Percentiles rank a stretch among this genome's conserved stretches.
Conservation (phyloP, 1,284 basidiomycete species). For the Malassezia sp. region DNA sequence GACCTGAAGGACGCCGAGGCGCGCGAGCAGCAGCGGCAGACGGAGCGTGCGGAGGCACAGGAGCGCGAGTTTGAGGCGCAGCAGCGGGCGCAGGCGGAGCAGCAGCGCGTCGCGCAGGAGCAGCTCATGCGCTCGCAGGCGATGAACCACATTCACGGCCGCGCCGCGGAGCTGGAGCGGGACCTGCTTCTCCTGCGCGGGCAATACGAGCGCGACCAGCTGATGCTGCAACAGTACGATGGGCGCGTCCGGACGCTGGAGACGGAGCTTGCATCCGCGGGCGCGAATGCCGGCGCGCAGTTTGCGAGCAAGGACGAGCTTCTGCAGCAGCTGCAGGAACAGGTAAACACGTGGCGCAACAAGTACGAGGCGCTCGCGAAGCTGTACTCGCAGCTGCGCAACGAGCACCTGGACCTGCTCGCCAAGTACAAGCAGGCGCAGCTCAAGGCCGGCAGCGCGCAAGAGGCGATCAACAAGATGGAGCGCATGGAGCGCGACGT, state of each 20-base stretch:
- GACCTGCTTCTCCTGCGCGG: conserved; percentile 86
- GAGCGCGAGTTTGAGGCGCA: conserved; percentile 82
- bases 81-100: conserved; percentile 75
- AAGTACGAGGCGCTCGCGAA: conserved; percentile 99
- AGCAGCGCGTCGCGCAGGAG: conserved; percentile 77
- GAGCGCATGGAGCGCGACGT: conserved; percentile 97
- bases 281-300: conserved; percentile 72
- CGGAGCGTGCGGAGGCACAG: conserved; percentile 67
- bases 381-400: conserved; percentile 91
- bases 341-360: conserved; percentile 91
- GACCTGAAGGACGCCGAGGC: conserved; percentile 68
- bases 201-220: conserved; percentile 95
- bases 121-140: conserved; percentile 65
- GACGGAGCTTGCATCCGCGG: conserved; percentile 70
- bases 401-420: conserved; percentile 94
- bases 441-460: conserved; percentile 93
- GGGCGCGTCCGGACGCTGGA: conserved; percentile 91
- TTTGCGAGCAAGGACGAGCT: conserved; percentile 86
- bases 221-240: conserved; percentile 96
- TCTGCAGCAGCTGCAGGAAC: conserved; percentile 88
- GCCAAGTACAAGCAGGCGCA: conserved; percentile 95
- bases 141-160: conserved; percentile 53
- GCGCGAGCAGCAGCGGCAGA: conserved; percentile 65
- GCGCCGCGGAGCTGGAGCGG: conserved; percentile 69
- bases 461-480: conserved; percentile 98